Evolutionary conservation across 495 filamentous ascomycete species (phyloP).

Genomic region (Penicillium robsamsonii): DNA sequence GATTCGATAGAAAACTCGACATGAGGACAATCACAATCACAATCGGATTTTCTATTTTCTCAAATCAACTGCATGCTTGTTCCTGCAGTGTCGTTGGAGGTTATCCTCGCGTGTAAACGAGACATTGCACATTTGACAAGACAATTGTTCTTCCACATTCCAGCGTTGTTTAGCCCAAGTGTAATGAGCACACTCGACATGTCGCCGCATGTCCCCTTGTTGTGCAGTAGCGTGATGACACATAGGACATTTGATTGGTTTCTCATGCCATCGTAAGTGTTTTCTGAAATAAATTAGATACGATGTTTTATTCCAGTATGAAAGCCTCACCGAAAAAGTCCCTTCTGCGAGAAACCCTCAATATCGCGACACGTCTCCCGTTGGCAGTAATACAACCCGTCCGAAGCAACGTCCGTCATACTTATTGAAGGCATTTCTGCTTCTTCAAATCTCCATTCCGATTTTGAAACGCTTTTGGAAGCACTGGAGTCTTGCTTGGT

Average conservation of each 20-base stretch:
- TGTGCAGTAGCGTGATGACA: neutral
- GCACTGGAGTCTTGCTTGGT: neutral
- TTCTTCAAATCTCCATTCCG: conserved; percentile 3
- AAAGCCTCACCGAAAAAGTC: neutral
- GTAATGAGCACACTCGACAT: neutral
- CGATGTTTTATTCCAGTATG: neutral
- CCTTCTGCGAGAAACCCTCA: neutral
- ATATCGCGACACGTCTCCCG: neutral
- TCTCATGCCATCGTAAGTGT: conserved; percentile 1
- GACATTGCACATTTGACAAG: neutral
- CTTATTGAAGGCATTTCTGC: conserved; percentile 11
- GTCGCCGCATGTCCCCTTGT: conserved; percentile 4
- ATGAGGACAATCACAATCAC: too few species aligned
- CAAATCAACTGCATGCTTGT: neutral
- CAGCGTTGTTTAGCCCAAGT: neutral
- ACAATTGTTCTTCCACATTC: neutral
- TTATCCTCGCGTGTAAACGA: neutral
- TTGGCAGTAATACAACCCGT: conserved; percentile 4
- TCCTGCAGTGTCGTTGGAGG: neutral
- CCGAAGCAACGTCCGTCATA: neutral
- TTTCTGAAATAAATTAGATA: conserved; percentile 2
- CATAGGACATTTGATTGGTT: neutral
- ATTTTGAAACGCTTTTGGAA: neutral
- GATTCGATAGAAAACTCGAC: too few species aligned
- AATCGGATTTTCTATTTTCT: neutral